Base-by-base conservation (phyloP, 768 basidiomycete genomes). In the Russula olivacea region DNA sequence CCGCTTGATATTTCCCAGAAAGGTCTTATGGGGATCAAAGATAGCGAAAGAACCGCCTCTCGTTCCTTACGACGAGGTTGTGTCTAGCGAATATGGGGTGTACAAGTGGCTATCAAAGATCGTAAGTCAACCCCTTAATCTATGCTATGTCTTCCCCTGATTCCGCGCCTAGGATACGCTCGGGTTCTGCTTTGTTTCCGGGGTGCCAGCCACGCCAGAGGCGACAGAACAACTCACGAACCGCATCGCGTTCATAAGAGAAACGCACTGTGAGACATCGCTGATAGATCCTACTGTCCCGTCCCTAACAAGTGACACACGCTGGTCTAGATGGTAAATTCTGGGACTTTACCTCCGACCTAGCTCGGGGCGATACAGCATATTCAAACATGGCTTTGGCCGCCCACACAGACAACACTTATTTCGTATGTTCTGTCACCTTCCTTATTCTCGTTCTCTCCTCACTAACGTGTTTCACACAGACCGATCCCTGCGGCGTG, bases 331-430 rank as follows among this genome's bases (percentile, higher is more conserved):
- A 98, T 69, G 96, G 95, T 38, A 86, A 85, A 61, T 95, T 98
- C 75, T 99, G 96, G 95, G 93, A 98, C 70, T 96, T 98, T 70
- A 97, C 93, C 0, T 85, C 95, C 0, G 87, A 96, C 71, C 80
- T 95, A 23, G 85, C 87, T 19, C 93, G 88, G 69, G 93, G 93
- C 14, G 96, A 99, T 72, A 89, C 93, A 9, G 94, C 96, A 0
- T 99, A 99, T 76, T 93, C 93, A 4, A 91, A 86, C 7, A 75
- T 96, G 50, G 89, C 88, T 0, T 83, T 99, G 8, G 86, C 83
- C 4, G 93, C 92, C 0, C 96, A 99, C 72, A 88, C 86, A 0
- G 87, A 89, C 65, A 86, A 80, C 48, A 85, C 86, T 11, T 89
- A 88, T 79, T 92, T 80, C 65, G 89, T 89, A 60, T 1, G 66